A percentile compares a stretch with the other conserved stretches of the same genome.
Evolutionary conservation across 225 moss, liverwort and hornwort genomes (phyloP).

Genomic region (Straminergon stramineum): DNA sequence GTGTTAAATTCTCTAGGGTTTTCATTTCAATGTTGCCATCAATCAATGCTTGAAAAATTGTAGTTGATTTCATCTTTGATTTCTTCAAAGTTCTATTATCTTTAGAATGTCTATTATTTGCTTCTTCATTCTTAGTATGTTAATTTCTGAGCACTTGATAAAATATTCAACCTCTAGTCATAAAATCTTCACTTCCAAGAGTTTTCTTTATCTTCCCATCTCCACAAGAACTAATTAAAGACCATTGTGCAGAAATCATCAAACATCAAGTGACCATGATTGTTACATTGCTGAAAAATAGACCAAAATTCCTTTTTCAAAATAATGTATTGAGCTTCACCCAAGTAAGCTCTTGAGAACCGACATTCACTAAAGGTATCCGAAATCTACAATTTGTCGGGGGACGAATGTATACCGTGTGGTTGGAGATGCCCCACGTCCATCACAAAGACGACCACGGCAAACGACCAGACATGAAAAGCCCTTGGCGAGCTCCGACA

Average conservation of each 20-base stretch:
- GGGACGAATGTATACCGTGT: background rate
- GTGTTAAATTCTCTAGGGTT: rapidly evolving
- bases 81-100: background rate
- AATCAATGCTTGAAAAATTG: background rate
- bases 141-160: background rate
- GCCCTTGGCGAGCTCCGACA: background rate
- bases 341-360: background rate
- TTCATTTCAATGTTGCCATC: rapidly evolving
- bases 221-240: rapidly evolving
- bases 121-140: background rate
- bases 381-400: no score
- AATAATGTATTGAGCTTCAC: background rate
- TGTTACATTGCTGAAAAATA: background rate
- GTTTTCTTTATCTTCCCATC: background rate
- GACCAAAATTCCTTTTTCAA: background rate
- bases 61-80: background rate
- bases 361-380: background rate
- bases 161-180: background rate
- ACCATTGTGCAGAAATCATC: background rate
- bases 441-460: background rate
- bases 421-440: background rate
- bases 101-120: background rate
- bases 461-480: background rate
- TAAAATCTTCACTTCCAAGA: background rate
- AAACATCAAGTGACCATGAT: rapidly evolving